These are phyloP conservation scores for Solidago caesia DNA, from an alignment of 129 eudicot genomes.

Conservation along the genomic window DNA sequence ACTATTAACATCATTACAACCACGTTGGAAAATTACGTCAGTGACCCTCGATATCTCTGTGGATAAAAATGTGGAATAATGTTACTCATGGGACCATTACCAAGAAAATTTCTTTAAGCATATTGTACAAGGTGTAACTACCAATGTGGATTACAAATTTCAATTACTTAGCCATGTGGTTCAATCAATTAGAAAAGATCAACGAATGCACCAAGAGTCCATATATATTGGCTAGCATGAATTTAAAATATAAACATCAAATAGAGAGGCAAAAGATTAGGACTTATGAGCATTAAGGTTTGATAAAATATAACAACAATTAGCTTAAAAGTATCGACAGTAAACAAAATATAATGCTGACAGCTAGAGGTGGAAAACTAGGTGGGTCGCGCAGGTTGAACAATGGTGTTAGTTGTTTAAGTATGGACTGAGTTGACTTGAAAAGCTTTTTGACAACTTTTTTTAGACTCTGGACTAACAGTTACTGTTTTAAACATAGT, in stretches of 20 bases:
- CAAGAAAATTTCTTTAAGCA: neutral
- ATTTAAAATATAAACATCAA: slow-evolving; percentile 5
- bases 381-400: too few relatives aligned
- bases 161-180: neutral
- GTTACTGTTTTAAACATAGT: too few relatives aligned
- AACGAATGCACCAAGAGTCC: neutral
- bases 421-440: too few relatives aligned
- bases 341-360: too few relatives aligned
- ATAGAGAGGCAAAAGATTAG: neutral
- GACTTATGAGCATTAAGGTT: too few relatives aligned
- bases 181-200: neutral
- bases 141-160: neutral
- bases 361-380: too few relatives aligned
- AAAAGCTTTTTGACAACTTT: too few relatives aligned
- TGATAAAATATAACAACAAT: too few relatives aligned
- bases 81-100: neutral
- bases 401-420: too few relatives aligned
- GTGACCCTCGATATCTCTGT: slow-evolving; percentile 63
- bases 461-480: too few relatives aligned
- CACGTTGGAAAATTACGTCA: slow-evolving; percentile 53
- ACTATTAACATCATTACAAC: slow-evolving; percentile 55
- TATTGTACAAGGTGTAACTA: neutral
- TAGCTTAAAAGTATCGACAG: too few relatives aligned
- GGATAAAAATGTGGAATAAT: neutral
- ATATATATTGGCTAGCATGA: neutral